Conservation (phyloP, 768 basidiomycete genomes). For the Mycena pura region DNA sequence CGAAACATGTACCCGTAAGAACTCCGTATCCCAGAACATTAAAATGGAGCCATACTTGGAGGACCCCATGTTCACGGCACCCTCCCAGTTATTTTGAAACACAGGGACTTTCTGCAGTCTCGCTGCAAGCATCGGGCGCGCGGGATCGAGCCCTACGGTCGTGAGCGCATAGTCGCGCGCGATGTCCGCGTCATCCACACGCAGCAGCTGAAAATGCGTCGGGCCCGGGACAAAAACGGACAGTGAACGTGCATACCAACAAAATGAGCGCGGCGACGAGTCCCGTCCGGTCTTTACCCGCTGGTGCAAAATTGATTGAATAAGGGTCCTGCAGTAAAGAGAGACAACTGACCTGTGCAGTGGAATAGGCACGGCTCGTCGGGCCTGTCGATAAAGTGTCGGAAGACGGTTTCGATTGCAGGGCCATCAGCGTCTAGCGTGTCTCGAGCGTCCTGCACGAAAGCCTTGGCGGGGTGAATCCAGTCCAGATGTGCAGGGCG, state of each 20-base stretch:
- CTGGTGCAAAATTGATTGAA: constrained; percentile 25
- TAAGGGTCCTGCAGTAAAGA: not conserved
- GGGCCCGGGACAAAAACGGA: not conserved
- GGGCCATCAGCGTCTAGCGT: constrained; percentile 39
- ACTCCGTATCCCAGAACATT: not conserved
- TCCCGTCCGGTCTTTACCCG: constrained; percentile 53
- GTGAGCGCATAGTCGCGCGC: constrained; percentile 48
- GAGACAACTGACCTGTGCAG: constrained; percentile 44
- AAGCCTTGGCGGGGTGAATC: constrained; percentile 32
- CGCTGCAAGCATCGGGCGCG: constrained; percentile 33
- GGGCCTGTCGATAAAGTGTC: constrained; percentile 45
- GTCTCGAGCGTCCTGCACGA: constrained; percentile 35
- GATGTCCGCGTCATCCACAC: constrained; percentile 46
- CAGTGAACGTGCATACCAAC: constrained; percentile 31
- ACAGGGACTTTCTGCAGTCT: constrained; percentile 38
- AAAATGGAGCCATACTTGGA: constrained; percentile 35
- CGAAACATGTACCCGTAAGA: not conserved
- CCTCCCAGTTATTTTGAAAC: constrained; percentile 43
- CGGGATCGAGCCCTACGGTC: constrained; percentile 43
- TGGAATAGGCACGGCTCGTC: constrained; percentile 47
- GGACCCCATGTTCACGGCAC: constrained; percentile 41
- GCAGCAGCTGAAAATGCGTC: constrained; percentile 39
- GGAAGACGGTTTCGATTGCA: constrained; percentile 41
- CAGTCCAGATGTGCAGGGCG: not conserved
- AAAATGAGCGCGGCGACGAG: constrained; percentile 44